A percentile compares a stretch with the other conserved stretches of the same genome.
Conservation (phyloP, 768 basidiomycete species). For the Trametes elegans region DNA sequence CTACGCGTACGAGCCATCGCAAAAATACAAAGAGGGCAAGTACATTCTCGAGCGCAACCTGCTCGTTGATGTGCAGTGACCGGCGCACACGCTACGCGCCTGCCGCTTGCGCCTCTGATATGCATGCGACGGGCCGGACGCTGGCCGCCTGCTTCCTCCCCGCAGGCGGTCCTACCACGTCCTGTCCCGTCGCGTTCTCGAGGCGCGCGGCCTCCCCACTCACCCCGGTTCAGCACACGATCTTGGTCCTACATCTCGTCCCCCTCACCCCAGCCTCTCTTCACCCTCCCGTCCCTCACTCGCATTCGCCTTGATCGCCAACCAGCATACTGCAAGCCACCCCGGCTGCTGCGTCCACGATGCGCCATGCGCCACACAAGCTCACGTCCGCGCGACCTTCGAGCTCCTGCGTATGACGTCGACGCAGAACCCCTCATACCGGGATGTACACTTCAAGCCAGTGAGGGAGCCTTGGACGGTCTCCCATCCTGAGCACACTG, state of each 20-base stretch:
- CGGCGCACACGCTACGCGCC: conserved; percentile 11
- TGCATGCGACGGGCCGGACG: conserved; percentile 14
- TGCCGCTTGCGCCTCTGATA: neutral
- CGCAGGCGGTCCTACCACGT: conserved; percentile 9
- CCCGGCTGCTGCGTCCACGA: neutral
- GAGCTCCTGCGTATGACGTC: neutral
- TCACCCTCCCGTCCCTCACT: neutral
- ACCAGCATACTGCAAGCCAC: neutral
- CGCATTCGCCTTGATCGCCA: neutral
- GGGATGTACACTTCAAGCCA: neutral
- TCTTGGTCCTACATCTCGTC: conserved; percentile 1
- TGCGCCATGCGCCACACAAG: neutral
- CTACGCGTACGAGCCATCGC: conserved; percentile 81
- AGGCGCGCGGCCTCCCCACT: neutral
- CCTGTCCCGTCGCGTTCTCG: neutral
- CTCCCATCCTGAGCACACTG: too few relatives aligned
- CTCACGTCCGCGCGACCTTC: neutral
- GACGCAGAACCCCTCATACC: neutral
- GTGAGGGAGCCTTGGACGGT: too few relatives aligned
- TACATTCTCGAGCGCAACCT: conserved; percentile 95
- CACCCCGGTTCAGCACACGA: conserved; percentile 1
- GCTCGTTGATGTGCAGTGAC: conserved; percentile 80
- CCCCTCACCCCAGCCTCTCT: neutral
- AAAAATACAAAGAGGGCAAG: conserved; percentile 99
- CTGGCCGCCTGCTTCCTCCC: neutral